Evolutionary conservation across 805 yeast genomes (phyloP), one percentile per base, ranked within the genome.

Genomic region (Ogataea philodendri): DNA sequence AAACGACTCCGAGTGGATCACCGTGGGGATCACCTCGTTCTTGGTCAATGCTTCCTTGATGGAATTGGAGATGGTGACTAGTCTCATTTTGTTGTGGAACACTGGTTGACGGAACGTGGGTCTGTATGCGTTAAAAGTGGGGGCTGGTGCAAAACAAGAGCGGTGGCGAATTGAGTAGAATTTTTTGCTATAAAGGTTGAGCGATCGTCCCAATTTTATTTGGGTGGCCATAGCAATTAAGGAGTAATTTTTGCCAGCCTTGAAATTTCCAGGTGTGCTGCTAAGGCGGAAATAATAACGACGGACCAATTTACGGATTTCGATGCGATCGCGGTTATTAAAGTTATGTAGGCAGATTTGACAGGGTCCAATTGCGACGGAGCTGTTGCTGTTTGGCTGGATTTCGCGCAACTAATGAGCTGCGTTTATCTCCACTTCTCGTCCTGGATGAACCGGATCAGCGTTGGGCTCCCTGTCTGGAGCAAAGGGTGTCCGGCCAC

Each of bases 401-500:
- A 34, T 54, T 38, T 39, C 42, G 28, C 41, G 11, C 19, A 5
- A 2, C 19, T n/a, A 7, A 3, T 9, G 4, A 3, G 13, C 28
- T 10, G 11, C 5, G 44, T 48, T 67, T 67, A 46, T 75, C 39
- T 85, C 95, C 95, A 86, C 24, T 65, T 70, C 5, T 86, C 95
- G 52, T 85, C 89, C 60, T 90, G 96, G 35, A 93, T 78, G 52
- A 93, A 90, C 34, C 87, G 81, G 39, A 80, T 79, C 45, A 89
- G 70, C 1, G 81, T 78, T 48, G 78, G 76, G 14, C 90, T 72
- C 0, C 95, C 94, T 0, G 96, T 84, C 62, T 93, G 97, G 41
- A 90, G 63, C 43, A 90, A 63, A 1, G 98, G 98, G 59, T 90
- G 98, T 9, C 96, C 93, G 9, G 94, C 93, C 13, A 89, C 95